Evolutionary conservation across 73 alveolate species (phyloP), one percentile per base, ranked within the genome.

Genomic region (Tetrahymena elliotti): DNA sequence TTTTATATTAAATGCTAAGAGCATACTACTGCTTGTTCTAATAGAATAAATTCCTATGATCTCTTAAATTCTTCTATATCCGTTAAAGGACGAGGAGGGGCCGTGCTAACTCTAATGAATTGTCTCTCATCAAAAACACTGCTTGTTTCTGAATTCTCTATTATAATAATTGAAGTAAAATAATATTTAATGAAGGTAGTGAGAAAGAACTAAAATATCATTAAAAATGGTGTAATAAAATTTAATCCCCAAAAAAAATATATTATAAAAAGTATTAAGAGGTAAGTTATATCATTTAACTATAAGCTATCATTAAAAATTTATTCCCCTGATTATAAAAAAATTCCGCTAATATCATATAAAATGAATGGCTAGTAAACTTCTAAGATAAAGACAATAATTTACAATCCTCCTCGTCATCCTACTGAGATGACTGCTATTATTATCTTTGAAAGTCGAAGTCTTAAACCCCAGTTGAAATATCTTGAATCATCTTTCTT

Each of bases 61-160:
- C 96, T 94, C 41, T 84, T 36, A 18, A 39, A 35, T 83, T 98
- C 99, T 94, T 98, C 99, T 40, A 98, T 95, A 83, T 98, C 99
- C 20, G 99, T 97, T 39, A 98, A 84, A 18, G 99, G 99, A n/a
- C 99, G 94, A 9, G 99, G 98, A 93, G 99, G 99, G 24, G 99
- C 99, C 8, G 99, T 97, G 9, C 98, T 95, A 10, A 98, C 98
- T 83, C 99, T 53, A 31, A 68, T 38, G 33, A 40, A 53, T 3
- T 84, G 16, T 39, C 96, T 94, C 37, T 94, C 96, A 35, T 84
- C 96, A 27, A 68, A 68, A 68, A 68, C 88, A 68, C 88, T 68
- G 88, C 88, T 68, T 22, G 88, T 68, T 68, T 68, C 88, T 68
- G 88, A 68, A 31, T 68, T 68, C 36, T 68, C 88, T 68, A 31